These are phyloP conservation scores for Chimonanthus praecox DNA, from an alignment of 164 flowering plant genomes.

Conservation along the genomic window DNA sequence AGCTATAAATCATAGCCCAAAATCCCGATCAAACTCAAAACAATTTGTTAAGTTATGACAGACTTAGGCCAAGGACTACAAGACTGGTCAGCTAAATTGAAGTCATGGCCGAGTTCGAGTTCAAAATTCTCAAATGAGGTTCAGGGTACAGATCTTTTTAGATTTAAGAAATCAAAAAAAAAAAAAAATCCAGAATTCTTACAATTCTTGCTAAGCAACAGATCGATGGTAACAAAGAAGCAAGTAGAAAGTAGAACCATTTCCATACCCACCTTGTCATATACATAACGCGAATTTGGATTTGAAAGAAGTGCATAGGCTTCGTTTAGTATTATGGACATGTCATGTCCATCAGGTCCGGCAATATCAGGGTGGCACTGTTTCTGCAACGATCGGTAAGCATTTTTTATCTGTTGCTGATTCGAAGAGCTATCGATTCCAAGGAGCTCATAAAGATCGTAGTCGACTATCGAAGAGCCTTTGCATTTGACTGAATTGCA, in stretches of 20 bases:
- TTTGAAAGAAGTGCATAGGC: conserved; percentile 76
- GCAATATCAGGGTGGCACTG: conserved; percentile 94
- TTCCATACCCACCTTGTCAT: conserved; percentile 56
- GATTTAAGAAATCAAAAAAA: too few species aligned
- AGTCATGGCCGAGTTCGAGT: too few species aligned
- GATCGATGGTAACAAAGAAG: not conserved
- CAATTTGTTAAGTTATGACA: too few species aligned
- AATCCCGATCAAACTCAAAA: too few species aligned
- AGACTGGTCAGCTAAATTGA: too few species aligned
- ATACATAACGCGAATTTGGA: conserved; percentile 54
- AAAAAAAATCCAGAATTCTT: too few species aligned
- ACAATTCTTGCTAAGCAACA: too few species aligned
- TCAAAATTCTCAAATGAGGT: too few species aligned
- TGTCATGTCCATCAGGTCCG: conserved; percentile 80
- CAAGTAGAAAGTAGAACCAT: not conserved
- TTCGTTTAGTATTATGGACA: conserved; percentile 89
- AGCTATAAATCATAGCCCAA: too few species aligned
- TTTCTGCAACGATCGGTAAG: conserved; percentile 78
- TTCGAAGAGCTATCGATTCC: conserved; percentile 65
- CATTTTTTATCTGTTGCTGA: conserved; percentile 54
- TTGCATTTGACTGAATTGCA: conserved; percentile 21
- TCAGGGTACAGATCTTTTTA: too few species aligned
- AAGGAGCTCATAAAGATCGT: conserved; percentile 84
- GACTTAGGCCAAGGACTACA: too few species aligned
- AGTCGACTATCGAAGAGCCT: conserved; percentile 40